Percentiles rank a stretch among this genome's conserved stretches.
Evolutionary conservation across 176 grass and related monocot species (phyloP).

Genomic region (Aegilops longissima): DNA sequence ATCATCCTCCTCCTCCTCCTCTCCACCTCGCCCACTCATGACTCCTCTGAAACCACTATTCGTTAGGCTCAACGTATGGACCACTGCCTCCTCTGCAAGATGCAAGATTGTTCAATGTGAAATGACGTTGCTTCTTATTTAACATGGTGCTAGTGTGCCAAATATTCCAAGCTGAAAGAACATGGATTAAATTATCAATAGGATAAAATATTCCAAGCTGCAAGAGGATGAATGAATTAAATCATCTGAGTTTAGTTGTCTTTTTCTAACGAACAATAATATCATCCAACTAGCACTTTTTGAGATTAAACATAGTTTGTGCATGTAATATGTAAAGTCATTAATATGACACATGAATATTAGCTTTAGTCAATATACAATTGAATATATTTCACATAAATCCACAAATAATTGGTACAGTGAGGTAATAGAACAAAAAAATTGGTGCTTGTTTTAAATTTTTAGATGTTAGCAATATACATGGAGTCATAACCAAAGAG

Average conservation of each 20-base stretch:
- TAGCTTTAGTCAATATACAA: neutral
- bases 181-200: too few species aligned
- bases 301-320: neutral
- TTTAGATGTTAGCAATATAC: too few species aligned
- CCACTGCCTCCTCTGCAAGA: neutral
- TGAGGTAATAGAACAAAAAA: too few species aligned
- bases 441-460: too few species aligned
- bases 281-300: neutral
- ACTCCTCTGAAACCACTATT: neutral
- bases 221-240: neutral
- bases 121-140: neutral
- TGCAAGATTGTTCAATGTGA: neutral
- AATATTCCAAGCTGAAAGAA: neutral
- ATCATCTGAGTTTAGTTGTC: too few species aligned
- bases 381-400: neutral
- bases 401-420: neutral
- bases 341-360: neutral
- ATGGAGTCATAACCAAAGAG: too few species aligned
- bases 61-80: neutral
- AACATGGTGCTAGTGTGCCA: neutral
- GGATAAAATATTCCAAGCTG: too few species aligned
- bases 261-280: neutral
- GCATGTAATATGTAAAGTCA: neutral
- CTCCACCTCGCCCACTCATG: neutral
- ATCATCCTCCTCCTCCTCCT: neutral